Conservation (phyloP, 2,329 filamentous ascomycete species). For the Claviceps sp. region DNA sequence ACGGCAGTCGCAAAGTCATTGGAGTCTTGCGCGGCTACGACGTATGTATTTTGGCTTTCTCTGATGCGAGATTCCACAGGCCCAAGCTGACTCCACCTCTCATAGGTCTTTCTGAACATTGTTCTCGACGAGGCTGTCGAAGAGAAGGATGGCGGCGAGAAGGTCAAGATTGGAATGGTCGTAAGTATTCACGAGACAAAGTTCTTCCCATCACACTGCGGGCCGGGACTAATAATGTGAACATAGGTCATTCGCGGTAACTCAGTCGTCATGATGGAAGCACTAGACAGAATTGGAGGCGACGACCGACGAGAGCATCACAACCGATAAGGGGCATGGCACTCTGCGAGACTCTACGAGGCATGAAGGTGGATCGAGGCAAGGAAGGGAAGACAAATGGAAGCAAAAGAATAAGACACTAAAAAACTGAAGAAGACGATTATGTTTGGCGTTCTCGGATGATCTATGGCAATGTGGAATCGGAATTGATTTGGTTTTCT, state of each 20-base stretch:
- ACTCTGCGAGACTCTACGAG: constrained; percentile 6
- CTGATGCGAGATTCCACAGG: background rate
- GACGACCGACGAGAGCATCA: constrained; percentile 35
- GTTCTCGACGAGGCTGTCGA: constrained; percentile 95
- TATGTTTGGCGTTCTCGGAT: constrained; percentile 23
- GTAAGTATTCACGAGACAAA: constrained; percentile 36
- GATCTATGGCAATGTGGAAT: constrained; percentile 6
- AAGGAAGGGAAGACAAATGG: background rate
- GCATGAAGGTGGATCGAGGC: constrained; percentile 5
- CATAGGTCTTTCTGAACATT: constrained; percentile 91
- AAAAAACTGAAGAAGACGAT: background rate
- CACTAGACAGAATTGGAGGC: constrained; percentile 53
- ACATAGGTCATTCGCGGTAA: constrained; percentile 85
- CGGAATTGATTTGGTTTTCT: background rate
- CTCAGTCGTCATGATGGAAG: constrained; percentile 96
- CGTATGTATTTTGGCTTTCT: constrained; percentile 39
- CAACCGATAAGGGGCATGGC: constrained; percentile 10
- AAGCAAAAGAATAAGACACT: background rate
- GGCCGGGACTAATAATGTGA: constrained; percentile 3
- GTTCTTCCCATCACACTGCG: background rate
- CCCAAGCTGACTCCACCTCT: background rate
- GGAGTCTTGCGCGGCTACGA: constrained; percentile 91
- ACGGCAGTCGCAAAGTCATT: constrained; percentile 94
- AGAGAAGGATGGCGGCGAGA: constrained; percentile 84
- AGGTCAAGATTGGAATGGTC: constrained; percentile 82